Base-by-base conservation (phyloP, 306 rosid species). In the Vigna hirtella region DNA sequence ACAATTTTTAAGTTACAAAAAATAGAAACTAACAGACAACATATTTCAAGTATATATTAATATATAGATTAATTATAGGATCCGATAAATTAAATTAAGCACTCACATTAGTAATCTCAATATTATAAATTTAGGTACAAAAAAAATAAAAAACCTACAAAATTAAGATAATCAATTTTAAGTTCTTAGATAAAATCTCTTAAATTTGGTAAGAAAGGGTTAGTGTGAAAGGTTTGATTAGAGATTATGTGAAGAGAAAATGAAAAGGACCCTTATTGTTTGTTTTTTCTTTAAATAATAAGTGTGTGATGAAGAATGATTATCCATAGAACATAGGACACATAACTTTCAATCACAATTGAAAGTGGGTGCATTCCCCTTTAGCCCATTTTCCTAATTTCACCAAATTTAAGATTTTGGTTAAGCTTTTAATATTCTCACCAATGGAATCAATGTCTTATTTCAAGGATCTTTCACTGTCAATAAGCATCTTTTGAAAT, bases 161-260 rank as follows among this genome's bases (percentile, higher is more conserved):
- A 26, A 26, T 26, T 2, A 26, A 26, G 3, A 26, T 26, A 26
- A 26, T 26, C 3, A 26, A 26, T 26, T 26, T 26, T 26, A 26
- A 26, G 0, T 26, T 26, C 28, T 26, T 26, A 26, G 28, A 0
- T 26, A 2, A 26, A 26, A 26, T 26, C 34, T 30, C 13, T 42
- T 2, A 42, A 42, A 0, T 42, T 42, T 2, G 47, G 47, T 9
- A 42, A 42, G 2, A 42, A 50, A 32, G 15, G 74, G 16, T 82
- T 83, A 83, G 80, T 90, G 90, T 90, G 89, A 88, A 90, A 78
- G 72, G 84, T 66, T 67, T 77, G 15, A 34, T 73, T 72, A 26
- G 32, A 68, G 81, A 71, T 63, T 62, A 13, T 22, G 56, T n/a
- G 47, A 81, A 49, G 64, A 55, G 70, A 57, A 70, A 70, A 43